Evolutionary conservation across 345 rosid genomes (phyloP).

Genomic region (Theobroma cacao): DNA sequence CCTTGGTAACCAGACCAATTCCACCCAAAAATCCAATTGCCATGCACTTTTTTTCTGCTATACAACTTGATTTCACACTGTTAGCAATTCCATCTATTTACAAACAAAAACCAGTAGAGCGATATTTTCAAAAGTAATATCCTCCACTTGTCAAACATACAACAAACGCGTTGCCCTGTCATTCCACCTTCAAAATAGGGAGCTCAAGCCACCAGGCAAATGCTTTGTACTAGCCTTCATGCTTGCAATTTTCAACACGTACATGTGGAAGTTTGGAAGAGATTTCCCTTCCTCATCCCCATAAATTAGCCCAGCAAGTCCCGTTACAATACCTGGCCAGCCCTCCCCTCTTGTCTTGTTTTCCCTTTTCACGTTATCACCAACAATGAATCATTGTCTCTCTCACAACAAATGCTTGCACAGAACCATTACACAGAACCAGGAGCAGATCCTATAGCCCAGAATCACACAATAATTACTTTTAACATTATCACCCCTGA

Average conservation of each 20-base stretch:
- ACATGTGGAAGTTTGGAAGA: background rate
- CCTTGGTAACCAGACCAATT: constrained; percentile 15
- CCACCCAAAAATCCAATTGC: constrained; percentile 5
- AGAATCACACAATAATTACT: constrained; percentile 10
- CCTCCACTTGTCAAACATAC: constrained; percentile 19
- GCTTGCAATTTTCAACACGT: constrained; percentile 8
- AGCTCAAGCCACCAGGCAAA: constrained; percentile 1
- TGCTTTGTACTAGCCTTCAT: background rate
- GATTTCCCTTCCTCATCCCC: background rate
- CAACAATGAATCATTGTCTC: constrained; percentile 13
- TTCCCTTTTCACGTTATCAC: background rate
- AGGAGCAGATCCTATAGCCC: constrained; percentile 16
- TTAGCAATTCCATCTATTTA: constrained; percentile 35
- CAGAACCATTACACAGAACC: constrained; percentile 14
- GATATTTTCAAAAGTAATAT: constrained; percentile 24
- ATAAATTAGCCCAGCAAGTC: background rate
- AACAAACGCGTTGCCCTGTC: constrained; percentile 16
- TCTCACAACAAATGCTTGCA: constrained; percentile 4
- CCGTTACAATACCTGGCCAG: constrained; percentile 26
- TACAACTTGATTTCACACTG: constrained; percentile 37
- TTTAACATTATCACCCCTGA: constrained; percentile 37
- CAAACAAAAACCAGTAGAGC: constrained; percentile 20
- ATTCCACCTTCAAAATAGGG: constrained; percentile 13
- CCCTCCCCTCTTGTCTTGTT: constrained; percentile 29
- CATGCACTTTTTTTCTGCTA: constrained; percentile 22